Evolutionary conservation across 2,329 filamentous ascomycete species (phyloP).

Genomic region (Berkeleyomyces basicola): DNA sequence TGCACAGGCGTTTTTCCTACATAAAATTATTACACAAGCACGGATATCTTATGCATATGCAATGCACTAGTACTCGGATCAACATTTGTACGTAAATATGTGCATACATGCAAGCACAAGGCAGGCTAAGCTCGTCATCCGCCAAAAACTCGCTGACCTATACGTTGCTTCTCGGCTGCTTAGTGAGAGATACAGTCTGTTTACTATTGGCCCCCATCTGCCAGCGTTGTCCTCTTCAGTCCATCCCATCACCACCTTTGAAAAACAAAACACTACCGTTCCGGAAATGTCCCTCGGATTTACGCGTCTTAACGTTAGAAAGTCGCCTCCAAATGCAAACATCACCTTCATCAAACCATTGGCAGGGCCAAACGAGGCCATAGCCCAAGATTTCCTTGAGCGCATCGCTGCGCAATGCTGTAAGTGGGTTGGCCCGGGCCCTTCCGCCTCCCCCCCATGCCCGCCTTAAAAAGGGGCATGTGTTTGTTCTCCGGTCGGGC

Average conservation of each 20-base stretch:
- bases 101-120: too few species aligned
- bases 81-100: background rate
- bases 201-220: background rate
- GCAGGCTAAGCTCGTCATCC: too few species aligned
- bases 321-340: slow-evolving; percentile 55
- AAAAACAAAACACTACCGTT: background rate
- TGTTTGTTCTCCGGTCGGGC: background rate
- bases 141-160: too few species aligned
- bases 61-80: background rate
- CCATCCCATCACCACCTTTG: too few species aligned
- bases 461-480: background rate
- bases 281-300: slow-evolving; percentile 57
- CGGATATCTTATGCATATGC: background rate
- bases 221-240: background rate
- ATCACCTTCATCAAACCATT: slow-evolving; percentile 79
- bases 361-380: slow-evolving; percentile 42
- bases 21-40: background rate
- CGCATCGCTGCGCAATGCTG: slow-evolving; percentile 67
- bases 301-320: slow-evolving; percentile 60
- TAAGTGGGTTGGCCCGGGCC: slow-evolving; percentile 20
- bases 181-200: background rate
- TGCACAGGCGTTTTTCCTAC: background rate
- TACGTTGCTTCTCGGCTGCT: too few species aligned
- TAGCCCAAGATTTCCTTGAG: slow-evolving; percentile 55
- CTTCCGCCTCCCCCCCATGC: background rate